Conservation (phyloP, 2,329 filamentous ascomycete genomes). For the Botrytis cinerea region DNA sequence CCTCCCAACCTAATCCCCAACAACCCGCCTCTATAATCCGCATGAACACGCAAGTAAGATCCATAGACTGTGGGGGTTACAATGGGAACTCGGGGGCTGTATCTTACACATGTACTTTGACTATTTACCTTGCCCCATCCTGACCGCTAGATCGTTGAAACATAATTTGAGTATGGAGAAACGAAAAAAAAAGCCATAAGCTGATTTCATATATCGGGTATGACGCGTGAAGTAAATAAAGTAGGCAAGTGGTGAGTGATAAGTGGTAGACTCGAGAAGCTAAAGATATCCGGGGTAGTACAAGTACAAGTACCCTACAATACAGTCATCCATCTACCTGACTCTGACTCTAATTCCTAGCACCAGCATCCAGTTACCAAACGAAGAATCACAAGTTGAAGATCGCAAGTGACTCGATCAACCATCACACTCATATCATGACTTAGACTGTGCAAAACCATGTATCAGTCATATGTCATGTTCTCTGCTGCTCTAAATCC, state of each 20-base stretch:
- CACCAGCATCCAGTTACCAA: not conserved
- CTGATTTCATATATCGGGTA: not conserved
- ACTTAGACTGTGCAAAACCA: not conserved
- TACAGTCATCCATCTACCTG: not conserved
- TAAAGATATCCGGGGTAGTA: not conserved
- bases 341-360: not conserved
- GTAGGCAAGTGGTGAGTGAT: not conserved
- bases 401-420: not conserved
- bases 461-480: not conserved
- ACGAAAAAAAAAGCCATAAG: not conserved
- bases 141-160: not conserved
- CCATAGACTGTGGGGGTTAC: not conserved
- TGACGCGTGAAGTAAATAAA: not conserved
- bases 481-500: not conserved
- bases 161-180: not conserved
- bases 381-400: not conserved
- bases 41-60: not conserved
- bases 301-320: not conserved
- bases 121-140: not conserved
- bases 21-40: not conserved
- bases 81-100: not conserved
- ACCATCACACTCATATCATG: not conserved
- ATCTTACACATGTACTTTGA: not conserved
- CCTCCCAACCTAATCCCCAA: not conserved
- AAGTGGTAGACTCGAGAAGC: not conserved